These are phyloP conservation scores for Anthracocystis walkeri DNA, from an alignment of 1,284 basidiomycete species.

Conservation along the genomic window DNA sequence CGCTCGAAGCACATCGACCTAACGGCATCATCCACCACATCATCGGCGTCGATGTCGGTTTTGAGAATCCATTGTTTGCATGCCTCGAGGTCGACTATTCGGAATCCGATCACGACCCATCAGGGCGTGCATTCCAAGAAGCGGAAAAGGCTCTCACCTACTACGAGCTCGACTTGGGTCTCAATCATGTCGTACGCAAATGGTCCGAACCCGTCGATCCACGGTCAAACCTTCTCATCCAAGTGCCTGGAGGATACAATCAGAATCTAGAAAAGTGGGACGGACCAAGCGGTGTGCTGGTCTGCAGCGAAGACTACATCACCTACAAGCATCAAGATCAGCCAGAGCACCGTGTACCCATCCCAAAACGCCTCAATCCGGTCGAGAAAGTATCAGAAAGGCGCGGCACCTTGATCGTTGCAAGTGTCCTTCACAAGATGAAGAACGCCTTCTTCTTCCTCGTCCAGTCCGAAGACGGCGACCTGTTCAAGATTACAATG, in stretches of 20 bases:
- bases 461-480: conserved; percentile 66
- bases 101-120: conserved; percentile 65
- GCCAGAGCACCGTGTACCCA: conserved; percentile 66
- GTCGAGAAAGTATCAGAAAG: conserved; percentile 47
- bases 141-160: conserved; percentile 66
- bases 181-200: conserved; percentile 68
- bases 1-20: conserved; percentile 65
- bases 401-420: conserved; percentile 62
- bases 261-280: conserved; percentile 67
- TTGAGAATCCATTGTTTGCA: conserved; percentile 68
- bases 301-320: conserved; percentile 68
- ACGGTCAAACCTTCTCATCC: conserved; percentile 61
- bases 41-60: conserved; percentile 67
- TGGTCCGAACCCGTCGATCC: conserved; percentile 66
- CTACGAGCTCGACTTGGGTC: conserved; percentile 69
- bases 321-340: conserved; percentile 67
- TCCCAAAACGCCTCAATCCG: conserved; percentile 63
- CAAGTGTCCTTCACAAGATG: conserved; percentile 68
- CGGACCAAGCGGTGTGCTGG: conserved; percentile 67
- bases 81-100: conserved; percentile 68
- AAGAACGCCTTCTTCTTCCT: conserved; percentile 68
- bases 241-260: conserved; percentile 68
- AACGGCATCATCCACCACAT: conserved; percentile 65
- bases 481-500: conserved; percentile 68
- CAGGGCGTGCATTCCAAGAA: conserved; percentile 60